Conservation (phyloP, 768 basidiomycete species). For the Gyrodon lividus region DNA sequence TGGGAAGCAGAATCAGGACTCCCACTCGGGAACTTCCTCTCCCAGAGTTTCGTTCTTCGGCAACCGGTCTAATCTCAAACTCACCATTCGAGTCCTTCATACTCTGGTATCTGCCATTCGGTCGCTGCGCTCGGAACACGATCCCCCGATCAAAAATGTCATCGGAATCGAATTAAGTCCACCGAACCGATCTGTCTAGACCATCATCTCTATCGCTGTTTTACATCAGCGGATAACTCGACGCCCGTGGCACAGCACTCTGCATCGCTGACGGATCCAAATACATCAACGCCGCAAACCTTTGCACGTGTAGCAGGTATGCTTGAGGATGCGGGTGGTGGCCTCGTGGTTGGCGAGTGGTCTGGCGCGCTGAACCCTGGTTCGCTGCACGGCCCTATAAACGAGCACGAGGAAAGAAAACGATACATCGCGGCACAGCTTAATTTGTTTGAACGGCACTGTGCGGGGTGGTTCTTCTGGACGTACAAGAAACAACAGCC, state of each 20-base stretch:
- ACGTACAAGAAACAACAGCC: constrained; percentile 68
- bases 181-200: constrained; percentile 60
- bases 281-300: constrained; percentile 38
- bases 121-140: constrained; percentile 50
- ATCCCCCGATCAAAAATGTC: constrained; percentile 43
- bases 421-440: constrained; percentile 64
- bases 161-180: constrained; percentile 50
- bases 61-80: constrained; percentile 41
- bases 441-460: constrained; percentile 56
- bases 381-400: constrained; percentile 48
- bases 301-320: constrained; percentile 39
- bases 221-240: constrained; percentile 56
- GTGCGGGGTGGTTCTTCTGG: constrained; percentile 85
- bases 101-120: constrained; percentile 35
- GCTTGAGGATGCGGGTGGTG: constrained; percentile 43
- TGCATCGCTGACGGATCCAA: constrained; percentile 41
- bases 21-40: constrained; percentile 63
- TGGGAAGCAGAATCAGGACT: constrained; percentile 70
- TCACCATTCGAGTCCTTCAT: constrained; percentile 49
- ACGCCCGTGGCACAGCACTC: constrained; percentile 58
- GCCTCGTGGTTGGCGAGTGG: constrained; percentile 75
- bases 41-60: constrained; percentile 48
- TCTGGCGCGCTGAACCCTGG: constrained; percentile 71
- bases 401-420: constrained; percentile 42
- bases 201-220: constrained; percentile 84